Percentiles rank a stretch among this genome's conserved stretches.
These are phyloP conservation scores for Boletus rex-veris DNA, from an alignment of 768 basidiomycete genomes.

Conservation along the genomic window DNA sequence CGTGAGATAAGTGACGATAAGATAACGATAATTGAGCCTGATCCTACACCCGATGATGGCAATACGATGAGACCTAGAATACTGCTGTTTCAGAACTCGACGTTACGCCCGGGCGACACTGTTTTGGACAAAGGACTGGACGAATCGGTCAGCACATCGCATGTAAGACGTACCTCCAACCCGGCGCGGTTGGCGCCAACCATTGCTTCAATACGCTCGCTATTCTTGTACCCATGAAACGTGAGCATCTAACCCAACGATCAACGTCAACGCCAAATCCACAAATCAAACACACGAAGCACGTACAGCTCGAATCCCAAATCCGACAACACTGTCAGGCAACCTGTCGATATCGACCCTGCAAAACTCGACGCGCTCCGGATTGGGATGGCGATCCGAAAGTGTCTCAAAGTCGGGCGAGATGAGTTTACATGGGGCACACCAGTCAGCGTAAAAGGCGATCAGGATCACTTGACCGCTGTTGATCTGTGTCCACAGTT, in stretches of 20 bases:
- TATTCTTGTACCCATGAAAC: conserved; percentile 10
- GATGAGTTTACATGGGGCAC: conserved; percentile 15
- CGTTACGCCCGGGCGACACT: too few relatives aligned
- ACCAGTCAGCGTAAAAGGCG: conserved; percentile 20
- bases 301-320: too few relatives aligned
- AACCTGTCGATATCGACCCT: conserved; percentile 54
- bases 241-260: conserved; percentile 15
- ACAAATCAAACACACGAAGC: too few relatives aligned
- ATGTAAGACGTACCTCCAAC: conserved; percentile 4
- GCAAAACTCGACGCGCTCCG: conserved; percentile 48
- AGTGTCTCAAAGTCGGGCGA: conserved; percentile 12
- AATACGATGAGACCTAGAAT: too few relatives aligned
- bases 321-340: too few relatives aligned
- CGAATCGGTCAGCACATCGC: not conserved
- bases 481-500: not conserved
- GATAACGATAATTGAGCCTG: not conserved
- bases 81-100: too few relatives aligned
- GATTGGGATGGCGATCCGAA: not conserved
- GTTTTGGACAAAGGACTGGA: not conserved
- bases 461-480: conserved; percentile 7
- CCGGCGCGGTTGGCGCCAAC: not conserved
- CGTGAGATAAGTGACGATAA: not conserved
- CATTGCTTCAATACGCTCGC: not conserved
- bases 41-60: not conserved
- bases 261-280: not conserved